These are phyloP conservation scores for Penicillium digitatum DNA, from an alignment of 2,329 filamentous ascomycete genomes.

Conservation along the genomic window DNA sequence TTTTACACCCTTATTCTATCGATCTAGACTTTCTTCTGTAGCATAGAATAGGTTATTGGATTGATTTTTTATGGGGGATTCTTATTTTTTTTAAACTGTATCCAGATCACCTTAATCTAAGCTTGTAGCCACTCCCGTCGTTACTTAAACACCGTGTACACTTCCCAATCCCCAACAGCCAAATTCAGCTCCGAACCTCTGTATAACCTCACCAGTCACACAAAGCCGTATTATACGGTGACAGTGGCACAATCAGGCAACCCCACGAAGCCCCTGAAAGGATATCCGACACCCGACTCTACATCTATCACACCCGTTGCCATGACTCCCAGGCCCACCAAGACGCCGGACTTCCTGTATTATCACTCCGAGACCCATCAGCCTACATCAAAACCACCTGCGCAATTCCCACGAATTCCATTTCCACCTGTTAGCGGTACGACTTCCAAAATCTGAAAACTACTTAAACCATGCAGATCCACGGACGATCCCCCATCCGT, in stretches of 20 bases:
- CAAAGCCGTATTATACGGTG: background rate
- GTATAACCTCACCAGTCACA: background rate
- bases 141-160: background rate
- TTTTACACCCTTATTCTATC: background rate
- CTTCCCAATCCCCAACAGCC: background rate
- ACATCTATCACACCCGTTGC: slow-evolving; percentile 11
- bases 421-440: slow-evolving; percentile 8
- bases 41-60: background rate
- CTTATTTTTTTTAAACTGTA: background rate
- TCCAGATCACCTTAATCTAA: background rate
- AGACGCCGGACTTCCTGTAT: slow-evolving; percentile 2
- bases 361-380: slow-evolving; percentile 8
- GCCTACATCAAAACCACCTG: slow-evolving; percentile 1
- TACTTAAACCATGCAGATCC: slow-evolving; percentile 9
- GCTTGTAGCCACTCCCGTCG: background rate
- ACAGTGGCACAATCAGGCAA: background rate
- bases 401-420: background rate
- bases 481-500: background rate
- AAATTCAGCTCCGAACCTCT: background rate
- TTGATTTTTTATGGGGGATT: background rate
- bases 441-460: slow-evolving; percentile 1
- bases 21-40: background rate
- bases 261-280: slow-evolving; percentile 4
- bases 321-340: slow-evolving; percentile 8
- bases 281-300: background rate